Conservation (phyloP, 2,329 filamentous ascomycete species). For the Trichoderma oligosporum region DNA sequence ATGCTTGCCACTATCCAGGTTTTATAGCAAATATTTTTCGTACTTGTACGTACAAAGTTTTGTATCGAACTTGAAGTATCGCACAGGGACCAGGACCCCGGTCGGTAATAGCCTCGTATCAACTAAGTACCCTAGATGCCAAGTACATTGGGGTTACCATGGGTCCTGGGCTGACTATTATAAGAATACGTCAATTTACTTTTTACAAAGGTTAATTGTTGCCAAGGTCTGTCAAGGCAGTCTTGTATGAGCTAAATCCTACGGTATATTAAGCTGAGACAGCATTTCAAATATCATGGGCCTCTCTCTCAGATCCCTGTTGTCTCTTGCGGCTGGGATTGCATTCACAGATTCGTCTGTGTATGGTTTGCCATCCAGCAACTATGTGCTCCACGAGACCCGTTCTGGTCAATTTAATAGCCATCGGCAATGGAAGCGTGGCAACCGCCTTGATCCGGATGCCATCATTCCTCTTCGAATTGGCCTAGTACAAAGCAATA, state of each 20-base stretch:
- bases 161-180: neutral
- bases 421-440: constrained; percentile 15
- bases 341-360: neutral
- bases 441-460: constrained; percentile 11
- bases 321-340: constrained; percentile 14
- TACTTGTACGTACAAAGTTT: too few relatives aligned
- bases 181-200: neutral
- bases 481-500: constrained; percentile 42
- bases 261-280: too few relatives aligned
- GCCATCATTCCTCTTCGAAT: constrained; percentile 35
- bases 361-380: constrained; percentile 10
- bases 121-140: neutral
- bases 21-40: too few relatives aligned
- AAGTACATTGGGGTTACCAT: neutral
- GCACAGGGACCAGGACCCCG: too few relatives aligned
- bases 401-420: neutral
- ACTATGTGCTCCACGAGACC: constrained; percentile 20
- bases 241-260: neutral
- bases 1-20: too few relatives aligned
- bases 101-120: neutral
- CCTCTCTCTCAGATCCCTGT: neutral
- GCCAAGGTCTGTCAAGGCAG: neutral
- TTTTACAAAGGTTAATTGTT: neutral
- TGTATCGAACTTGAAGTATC: too few relatives aligned
- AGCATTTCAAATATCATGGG: neutral